Evolutionary conservation across 805 yeast genomes (phyloP), one percentile per base, ranked within the genome.

Genomic region (Wickerhamiella alocasiicola): DNA sequence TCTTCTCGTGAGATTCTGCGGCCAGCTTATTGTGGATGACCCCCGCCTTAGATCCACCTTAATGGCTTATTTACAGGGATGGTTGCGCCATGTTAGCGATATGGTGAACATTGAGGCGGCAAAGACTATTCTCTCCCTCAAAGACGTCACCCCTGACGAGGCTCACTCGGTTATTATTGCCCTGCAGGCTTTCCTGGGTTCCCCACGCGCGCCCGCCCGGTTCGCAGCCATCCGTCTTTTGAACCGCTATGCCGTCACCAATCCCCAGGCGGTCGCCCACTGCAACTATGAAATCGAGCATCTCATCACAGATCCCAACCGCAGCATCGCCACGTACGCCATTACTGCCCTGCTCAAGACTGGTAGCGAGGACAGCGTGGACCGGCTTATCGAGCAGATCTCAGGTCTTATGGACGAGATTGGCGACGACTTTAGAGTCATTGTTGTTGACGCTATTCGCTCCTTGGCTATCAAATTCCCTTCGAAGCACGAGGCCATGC

Each of bases 281-380:
- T 84, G 93, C 60, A 91, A 84, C 56, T 65, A 71, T 38, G 96
- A 87, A 59, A 71, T 91, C 55, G 97, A 91, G 63, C 65, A 75
- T 24, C 70, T 91, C 58, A 82, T 91, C 54, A 78, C 79, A 56
- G 97, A 88, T 60, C 59, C 87, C 19, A 85, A 83, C 64, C 76
- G 95, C 63, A 78, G 95, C 25, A 76, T 91, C 49, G 88, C 97
- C 11, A 91, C 98, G 12, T 88, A 84, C 62, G 96, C 98, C 20
- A 91, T 91, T 58, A 91, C 97, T 25, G 88, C 97, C 2, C 68
- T 91, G 55, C 73, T 91, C 61, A 91, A 88, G 65, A 88, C 97
- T 2, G 95, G 96, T 57, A 85, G 87, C 49, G 79, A 83, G 46
- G 84, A 82, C 46, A 73, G 74, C 50, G 95, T 91, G 43, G 95